Conservation (phyloP, 2,329 filamentous ascomycete genomes). For the Ophiocordyceps camponoti-leonardi region DNA sequence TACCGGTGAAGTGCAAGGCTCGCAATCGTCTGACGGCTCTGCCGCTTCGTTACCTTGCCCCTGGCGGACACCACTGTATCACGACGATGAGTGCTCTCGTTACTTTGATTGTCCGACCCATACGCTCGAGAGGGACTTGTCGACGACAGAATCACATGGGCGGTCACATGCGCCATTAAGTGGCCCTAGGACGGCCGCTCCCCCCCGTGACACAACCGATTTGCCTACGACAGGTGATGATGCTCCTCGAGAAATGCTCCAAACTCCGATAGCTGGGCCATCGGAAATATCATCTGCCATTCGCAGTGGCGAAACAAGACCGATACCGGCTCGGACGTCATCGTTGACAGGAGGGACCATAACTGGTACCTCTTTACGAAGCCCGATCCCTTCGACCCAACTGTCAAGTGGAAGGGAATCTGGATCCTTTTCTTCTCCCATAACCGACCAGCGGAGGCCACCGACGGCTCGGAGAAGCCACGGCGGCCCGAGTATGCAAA, state of each 20-base stretch:
- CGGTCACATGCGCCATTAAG: not conserved
- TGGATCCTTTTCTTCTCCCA: not conserved
- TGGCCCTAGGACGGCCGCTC: not conserved
- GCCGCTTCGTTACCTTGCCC: conserved; percentile 13
- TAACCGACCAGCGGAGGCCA: not conserved
- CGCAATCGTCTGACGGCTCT: conserved; percentile 18
- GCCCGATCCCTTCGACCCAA: not conserved
- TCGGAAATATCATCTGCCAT: not conserved
- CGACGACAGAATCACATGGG: not conserved
- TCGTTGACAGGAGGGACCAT: conserved; percentile 1
- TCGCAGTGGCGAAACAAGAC: not conserved
- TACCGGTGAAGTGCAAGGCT: conserved; percentile 5
- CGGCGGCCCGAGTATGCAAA: not conserved
- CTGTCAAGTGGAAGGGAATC: not conserved
- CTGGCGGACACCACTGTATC: conserved; percentile 19
- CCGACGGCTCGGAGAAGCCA: not conserved
- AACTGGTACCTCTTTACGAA: not conserved
- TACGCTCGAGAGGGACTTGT: conserved; percentile 17
- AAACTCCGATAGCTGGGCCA: not conserved
- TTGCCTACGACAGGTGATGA: not conserved
- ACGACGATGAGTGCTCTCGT: conserved; percentile 26
- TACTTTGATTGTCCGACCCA: conserved; percentile 33
- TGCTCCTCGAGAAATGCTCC: not conserved
- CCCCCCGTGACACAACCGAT: not conserved
- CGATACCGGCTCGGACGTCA: conserved; percentile 5